phyloP scores from a whole-genome alignment of 768 basidiomycete genomes.

The Suillus luteus region DNA sequence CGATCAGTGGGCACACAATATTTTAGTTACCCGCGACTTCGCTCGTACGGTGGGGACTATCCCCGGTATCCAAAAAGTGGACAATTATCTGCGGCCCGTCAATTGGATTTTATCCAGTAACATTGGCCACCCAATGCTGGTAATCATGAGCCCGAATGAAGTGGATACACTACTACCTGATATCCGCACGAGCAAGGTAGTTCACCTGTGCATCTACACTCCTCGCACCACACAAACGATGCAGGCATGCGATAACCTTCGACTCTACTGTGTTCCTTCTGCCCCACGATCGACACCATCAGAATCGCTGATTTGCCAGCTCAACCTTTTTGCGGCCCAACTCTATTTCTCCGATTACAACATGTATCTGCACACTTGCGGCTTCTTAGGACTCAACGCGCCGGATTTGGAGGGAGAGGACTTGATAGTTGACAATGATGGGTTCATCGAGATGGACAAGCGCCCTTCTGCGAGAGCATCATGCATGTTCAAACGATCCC shows the following conservation, averaged over 20 bases:
- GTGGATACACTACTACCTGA: constrained; percentile 38
- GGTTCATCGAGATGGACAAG: constrained; percentile 23
- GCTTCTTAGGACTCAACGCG: constrained; percentile 29
- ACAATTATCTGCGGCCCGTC: constrained; percentile 31
- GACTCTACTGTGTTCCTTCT: constrained; percentile 16
- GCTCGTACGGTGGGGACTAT: constrained; percentile 12
- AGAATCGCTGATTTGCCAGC: constrained; percentile 17
- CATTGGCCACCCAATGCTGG: constrained; percentile 18
- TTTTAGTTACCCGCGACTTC: constrained; percentile 26
- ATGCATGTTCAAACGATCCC: constrained; percentile 14
- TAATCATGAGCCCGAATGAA: constrained; percentile 47
- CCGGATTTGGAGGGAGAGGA: constrained; percentile 18
- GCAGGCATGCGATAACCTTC: constrained; percentile 39
- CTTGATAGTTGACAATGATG: constrained; percentile 18
- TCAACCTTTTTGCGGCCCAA: constrained; percentile 36
- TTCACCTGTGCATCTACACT: constrained; percentile 46
- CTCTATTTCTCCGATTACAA: constrained; percentile 32
- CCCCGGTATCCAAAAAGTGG: background rate
- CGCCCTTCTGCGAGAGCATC: constrained; percentile 15
- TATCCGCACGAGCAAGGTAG: constrained; percentile 34
- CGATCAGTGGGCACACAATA: constrained; percentile 21
- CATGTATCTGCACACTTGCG: constrained; percentile 31
- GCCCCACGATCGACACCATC: constrained; percentile 8
- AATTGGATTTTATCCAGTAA: constrained; percentile 31
- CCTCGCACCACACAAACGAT: constrained; percentile 38